phyloP scores from a whole-genome alignment of 2,329 filamentous ascomycete species.

The Cadophora malorum region DNA sequence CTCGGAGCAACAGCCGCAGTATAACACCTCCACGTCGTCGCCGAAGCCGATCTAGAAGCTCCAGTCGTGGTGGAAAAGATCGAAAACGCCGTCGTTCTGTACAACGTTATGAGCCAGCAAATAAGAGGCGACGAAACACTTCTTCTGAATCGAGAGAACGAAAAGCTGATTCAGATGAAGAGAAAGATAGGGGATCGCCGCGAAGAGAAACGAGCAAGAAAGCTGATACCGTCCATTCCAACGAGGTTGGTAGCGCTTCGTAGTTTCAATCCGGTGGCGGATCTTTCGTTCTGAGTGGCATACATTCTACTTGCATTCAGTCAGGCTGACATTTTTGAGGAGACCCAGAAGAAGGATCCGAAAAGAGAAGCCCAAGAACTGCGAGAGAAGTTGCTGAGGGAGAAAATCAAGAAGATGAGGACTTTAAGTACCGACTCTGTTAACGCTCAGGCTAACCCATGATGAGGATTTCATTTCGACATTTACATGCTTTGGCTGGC shows the following conservation, averaged over 20 bases:
- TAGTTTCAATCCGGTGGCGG: conserved; percentile 34
- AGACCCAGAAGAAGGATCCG: conserved; percentile 47
- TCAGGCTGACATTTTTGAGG: conserved; percentile 47
- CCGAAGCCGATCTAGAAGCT: conserved; percentile 39
- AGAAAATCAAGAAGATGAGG: conserved; percentile 63
- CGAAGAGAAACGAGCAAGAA: conserved; percentile 33
- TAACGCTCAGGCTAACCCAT: conserved; percentile 55
- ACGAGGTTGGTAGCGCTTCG: conserved; percentile 52
- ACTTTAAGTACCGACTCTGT: conserved; percentile 51
- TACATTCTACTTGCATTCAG: conserved; percentile 28
- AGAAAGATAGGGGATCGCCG: conserved; percentile 48
- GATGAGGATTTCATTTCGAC: conserved; percentile 44
- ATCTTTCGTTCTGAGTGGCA: conserved; percentile 31
- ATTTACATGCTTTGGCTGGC: background rate
- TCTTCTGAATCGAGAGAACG: conserved; percentile 59
- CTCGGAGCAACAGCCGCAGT: conserved; percentile 46
- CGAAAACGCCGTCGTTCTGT: conserved; percentile 45
- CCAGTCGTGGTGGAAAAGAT: conserved; percentile 40
- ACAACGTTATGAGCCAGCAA: conserved; percentile 46
- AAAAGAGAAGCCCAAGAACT: conserved; percentile 53
- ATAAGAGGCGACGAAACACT: conserved; percentile 55
- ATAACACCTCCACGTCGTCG: conserved; percentile 43
- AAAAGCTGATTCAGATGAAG: conserved; percentile 63
- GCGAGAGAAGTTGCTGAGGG: conserved; percentile 58
- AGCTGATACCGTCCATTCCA: conserved; percentile 41